These are phyloP conservation scores for Taiozyma sp. DNA, from an alignment of 1,139 yeast genomes.

Conservation along the genomic window DNA sequence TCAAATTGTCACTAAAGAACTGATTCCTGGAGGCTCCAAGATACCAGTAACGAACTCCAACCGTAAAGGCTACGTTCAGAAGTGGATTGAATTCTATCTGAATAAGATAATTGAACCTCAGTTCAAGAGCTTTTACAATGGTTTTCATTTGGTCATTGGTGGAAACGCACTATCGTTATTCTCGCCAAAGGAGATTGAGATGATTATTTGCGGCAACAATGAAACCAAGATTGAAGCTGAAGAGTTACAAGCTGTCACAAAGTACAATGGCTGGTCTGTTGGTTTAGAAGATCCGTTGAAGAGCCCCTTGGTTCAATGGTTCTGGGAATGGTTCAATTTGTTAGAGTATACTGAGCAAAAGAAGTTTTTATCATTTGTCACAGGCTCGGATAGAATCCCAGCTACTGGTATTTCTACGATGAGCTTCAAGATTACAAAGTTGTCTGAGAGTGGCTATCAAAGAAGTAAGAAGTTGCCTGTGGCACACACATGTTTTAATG, in stretches of 20 bases:
- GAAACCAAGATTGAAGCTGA: slow-evolving; percentile 57
- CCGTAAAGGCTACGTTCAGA: slow-evolving; percentile 52
- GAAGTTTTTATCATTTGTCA: slow-evolving; percentile 65
- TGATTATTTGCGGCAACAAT: slow-evolving; percentile 73
- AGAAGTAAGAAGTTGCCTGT: slow-evolving; percentile 59
- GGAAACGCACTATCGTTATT: slow-evolving; percentile 78
- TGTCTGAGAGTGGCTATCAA: slow-evolving; percentile 33
- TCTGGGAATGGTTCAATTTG: slow-evolving; percentile 67
- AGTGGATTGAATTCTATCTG: slow-evolving; percentile 56
- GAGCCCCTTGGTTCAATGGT: slow-evolving; percentile 57
- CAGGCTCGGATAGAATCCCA: slow-evolving; percentile 89
- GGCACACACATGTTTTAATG: slow-evolving; percentile 94
- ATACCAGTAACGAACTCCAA: slow-evolving; percentile 51
- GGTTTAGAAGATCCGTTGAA: slow-evolving; percentile 30
- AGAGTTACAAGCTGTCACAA: slow-evolving; percentile 64
- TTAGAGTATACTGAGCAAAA: slow-evolving; percentile 48
- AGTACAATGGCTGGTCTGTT: slow-evolving; percentile 56
- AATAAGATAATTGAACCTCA: slow-evolving; percentile 48
- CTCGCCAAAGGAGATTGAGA: slow-evolving; percentile 74
- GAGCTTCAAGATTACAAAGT: slow-evolving; percentile 66
- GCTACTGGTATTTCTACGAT: slow-evolving; percentile 84
- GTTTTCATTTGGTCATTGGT: slow-evolving; percentile 72
- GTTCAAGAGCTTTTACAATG: slow-evolving; percentile 53
- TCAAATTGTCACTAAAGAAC: slow-evolving; percentile 35
- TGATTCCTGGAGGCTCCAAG: slow-evolving; percentile 52